Conservation (phyloP, 2,329 filamentous ascomycete genomes). For the Stemphylium vesicarium region DNA sequence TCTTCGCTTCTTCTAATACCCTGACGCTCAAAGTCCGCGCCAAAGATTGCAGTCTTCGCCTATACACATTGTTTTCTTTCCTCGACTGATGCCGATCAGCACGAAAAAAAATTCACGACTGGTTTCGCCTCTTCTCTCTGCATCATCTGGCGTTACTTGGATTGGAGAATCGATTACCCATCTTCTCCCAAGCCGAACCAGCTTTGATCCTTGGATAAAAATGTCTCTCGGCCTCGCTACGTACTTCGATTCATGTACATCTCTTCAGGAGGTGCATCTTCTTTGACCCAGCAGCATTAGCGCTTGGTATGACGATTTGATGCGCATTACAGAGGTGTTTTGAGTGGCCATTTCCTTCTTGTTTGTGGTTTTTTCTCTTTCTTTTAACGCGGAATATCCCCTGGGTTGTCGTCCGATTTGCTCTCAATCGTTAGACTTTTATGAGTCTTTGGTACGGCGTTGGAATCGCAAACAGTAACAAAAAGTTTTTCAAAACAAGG, state of each 20-base stretch:
- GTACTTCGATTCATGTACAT: slow-evolving; percentile 35
- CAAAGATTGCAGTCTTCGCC: slow-evolving; percentile 30
- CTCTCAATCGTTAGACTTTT: slow-evolving; percentile 26
- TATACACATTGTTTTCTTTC: slow-evolving; percentile 23
- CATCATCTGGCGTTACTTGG: slow-evolving; percentile 34
- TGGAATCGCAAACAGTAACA: slow-evolving; percentile 14
- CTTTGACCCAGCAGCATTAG: slow-evolving; percentile 20
- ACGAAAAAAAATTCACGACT: slow-evolving; percentile 30
- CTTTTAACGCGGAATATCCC: slow-evolving; percentile 30
- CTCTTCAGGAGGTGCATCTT: slow-evolving; percentile 34
- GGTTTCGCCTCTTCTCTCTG: slow-evolving; percentile 24
- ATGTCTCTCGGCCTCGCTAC: slow-evolving; percentile 18
- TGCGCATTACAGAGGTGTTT: slow-evolving; percentile 46
- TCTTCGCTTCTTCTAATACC: slow-evolving; percentile 33
- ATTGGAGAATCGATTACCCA: slow-evolving; percentile 16
- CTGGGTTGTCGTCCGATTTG: slow-evolving; percentile 14
- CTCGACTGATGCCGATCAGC: slow-evolving; percentile 1
- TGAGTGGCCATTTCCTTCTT: slow-evolving; percentile 22
- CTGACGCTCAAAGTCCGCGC: slow-evolving; percentile 18
- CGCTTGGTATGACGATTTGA: slow-evolving; percentile 41
- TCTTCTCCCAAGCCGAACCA: slow-evolving; percentile 22
- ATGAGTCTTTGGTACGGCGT: slow-evolving; percentile 27
- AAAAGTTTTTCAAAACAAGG: slow-evolving; percentile 3
- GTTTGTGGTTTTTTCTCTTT: slow-evolving; percentile 7
- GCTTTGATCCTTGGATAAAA: slow-evolving; percentile 30